These are phyloP conservation scores for Trichoderma koningii DNA, from an alignment of 2,329 filamentous ascomycete genomes.

Conservation along the genomic window DNA sequence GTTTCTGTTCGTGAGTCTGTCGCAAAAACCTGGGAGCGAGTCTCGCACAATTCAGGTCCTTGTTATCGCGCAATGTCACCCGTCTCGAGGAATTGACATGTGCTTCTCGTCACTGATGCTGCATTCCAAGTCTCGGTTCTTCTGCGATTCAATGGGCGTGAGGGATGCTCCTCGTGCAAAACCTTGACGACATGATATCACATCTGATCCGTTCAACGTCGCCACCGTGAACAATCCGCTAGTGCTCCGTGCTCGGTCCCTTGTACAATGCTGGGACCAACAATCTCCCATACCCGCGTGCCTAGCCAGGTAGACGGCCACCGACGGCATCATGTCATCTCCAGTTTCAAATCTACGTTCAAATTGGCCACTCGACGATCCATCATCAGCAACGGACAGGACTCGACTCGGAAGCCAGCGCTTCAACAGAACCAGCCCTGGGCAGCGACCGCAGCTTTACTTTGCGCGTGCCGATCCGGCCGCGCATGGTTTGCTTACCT, in stretches of 20 bases:
- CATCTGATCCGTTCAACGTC: slow-evolving; percentile 15
- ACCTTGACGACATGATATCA: slow-evolving; percentile 20
- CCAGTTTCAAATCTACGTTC: background rate
- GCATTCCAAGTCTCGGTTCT: background rate
- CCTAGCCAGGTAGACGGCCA: too few species aligned
- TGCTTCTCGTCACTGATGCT: background rate
- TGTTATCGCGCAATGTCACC: background rate
- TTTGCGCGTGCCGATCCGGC: slow-evolving; percentile 22
- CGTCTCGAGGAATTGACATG: background rate
- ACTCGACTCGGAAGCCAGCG: background rate
- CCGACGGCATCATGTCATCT: background rate
- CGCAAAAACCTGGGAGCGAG: background rate
- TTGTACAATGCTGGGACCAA: background rate
- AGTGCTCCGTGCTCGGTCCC: background rate
- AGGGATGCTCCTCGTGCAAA: background rate
- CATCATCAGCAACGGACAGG: background rate
- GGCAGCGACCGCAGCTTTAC: slow-evolving; percentile 8
- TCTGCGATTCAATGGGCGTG: slow-evolving; percentile 15
- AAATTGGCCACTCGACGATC: background rate
- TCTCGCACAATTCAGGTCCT: background rate
- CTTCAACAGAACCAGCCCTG: background rate
- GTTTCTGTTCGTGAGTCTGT: background rate
- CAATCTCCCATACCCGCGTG: too few species aligned
- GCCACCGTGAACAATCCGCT: slow-evolving; percentile 6
- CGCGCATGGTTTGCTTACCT: slow-evolving; percentile 5